Evolutionary conservation across 495 filamentous ascomycete genomes (phyloP), one percentile per base, ranked within the genome.

Genomic region (Melanomma pulvis-pyrius): DNA sequence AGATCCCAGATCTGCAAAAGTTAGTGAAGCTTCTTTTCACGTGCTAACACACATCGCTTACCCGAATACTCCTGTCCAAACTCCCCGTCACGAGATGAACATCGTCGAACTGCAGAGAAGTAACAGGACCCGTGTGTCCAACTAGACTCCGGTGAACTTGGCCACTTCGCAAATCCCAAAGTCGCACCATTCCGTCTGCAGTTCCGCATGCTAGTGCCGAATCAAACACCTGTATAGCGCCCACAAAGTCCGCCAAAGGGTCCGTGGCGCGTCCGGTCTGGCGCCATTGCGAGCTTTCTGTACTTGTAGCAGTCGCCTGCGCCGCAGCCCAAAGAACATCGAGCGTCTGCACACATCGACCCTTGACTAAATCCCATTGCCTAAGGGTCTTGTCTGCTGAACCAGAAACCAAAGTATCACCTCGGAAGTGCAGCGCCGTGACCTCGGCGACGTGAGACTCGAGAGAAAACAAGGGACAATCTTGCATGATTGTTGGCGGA

Each of bases 311-410:
- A 67, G 84, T 83, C 61, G 92, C 92, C 75, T 98, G 96, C 1
- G 94, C 92, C 1, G 94, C 92, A 4, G 94, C 94, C 94, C 94
- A 99, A 69, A 99, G 87, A n/a, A 99, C 93, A 77, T 99, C 94
- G 28, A 99, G 81, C 1, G 94, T 99, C 78, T 99, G 94, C 30
- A 98, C 91, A 76, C 94, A 98, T 54, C 96, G 89, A 8, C 94
- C 94, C 73, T 92, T 96, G 65, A 90, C 89, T 32, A 99, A 79
- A 83, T 99, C 94, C 94, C 94, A 99, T 77, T 99, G 94, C 49
- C 94, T 86, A 46, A 98, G 78, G 2, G 94, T 98, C 81, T 98
- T 98, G 77, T 98, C 94, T 7, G 96, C 88, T 4, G 94, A 98
- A 15, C 94, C 94, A 3, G 94, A 98, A 13, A 98, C 90, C 19